Conservation (phyloP, 345 rosid species). For the Eucalyptus rudis region DNA sequence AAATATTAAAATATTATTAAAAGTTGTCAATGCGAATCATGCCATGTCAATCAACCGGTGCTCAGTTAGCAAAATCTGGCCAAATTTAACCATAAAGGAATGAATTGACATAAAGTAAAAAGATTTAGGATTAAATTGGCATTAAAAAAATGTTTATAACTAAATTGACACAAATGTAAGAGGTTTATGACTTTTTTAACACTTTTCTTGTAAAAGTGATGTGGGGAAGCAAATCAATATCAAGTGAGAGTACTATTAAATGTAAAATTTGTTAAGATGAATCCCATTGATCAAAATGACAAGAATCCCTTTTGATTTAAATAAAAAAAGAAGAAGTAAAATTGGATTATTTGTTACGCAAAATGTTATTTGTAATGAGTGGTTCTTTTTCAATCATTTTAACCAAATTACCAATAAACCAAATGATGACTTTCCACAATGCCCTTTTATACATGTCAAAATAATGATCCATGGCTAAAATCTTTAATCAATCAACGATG, state of each 20-base stretch:
- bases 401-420: not conserved
- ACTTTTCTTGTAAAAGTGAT: too few relatives aligned
- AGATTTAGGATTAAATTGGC: too few relatives aligned
- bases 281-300: not conserved
- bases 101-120: too few relatives aligned
- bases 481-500: not conserved
- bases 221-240: not conserved
- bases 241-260: not conserved
- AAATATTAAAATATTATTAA: too few relatives aligned
- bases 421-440: not conserved
- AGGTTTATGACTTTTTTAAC: too few relatives aligned
- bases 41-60: rapidly evolving
- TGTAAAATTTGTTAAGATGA: not conserved
- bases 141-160: too few relatives aligned
- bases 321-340: too few relatives aligned
- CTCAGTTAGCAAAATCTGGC: rapidly evolving
- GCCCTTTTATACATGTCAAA: not conserved
- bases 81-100: rapidly evolving
- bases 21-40: rapidly evolving
- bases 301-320: not conserved
- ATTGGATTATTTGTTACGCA: not conserved
- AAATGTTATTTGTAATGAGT: not conserved
- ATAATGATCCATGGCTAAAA: not conserved
- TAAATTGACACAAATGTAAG: too few relatives aligned
- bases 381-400: too few relatives aligned